These are phyloP conservation scores for Irpex sp. DNA, from an alignment of 1,284 basidiomycete genomes.

Conservation along the genomic window DNA sequence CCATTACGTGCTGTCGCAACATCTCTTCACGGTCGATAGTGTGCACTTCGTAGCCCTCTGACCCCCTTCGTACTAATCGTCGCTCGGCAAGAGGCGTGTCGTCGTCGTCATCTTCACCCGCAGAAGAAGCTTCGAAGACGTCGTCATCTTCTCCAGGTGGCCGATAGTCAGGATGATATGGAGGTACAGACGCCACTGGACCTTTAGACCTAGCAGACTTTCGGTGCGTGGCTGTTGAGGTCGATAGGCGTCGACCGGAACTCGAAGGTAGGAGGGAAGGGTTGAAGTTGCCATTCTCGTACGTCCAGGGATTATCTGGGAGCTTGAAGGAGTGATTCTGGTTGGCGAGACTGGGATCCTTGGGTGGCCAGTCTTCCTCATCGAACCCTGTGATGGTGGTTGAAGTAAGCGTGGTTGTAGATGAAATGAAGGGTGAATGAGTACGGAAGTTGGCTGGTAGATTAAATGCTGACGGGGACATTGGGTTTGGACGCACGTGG, in stretches of 20 bases:
- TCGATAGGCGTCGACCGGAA: conserved; percentile 24
- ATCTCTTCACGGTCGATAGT: conserved; percentile 58
- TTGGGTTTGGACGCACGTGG: no score
- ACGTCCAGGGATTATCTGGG: conserved; percentile 78
- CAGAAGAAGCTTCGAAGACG: conserved; percentile 27
- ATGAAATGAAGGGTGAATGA: neutral
- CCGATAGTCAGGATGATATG: conserved; percentile 71
- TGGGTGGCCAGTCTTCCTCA: conserved; percentile 51
- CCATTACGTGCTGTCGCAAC: conserved; percentile 51
- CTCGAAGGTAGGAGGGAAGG: conserved; percentile 69
- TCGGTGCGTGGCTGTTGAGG: conserved; percentile 12
- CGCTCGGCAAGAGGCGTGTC: neutral
- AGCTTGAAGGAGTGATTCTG: conserved; percentile 42
- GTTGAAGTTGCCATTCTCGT: conserved; percentile 72
- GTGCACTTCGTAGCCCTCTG: conserved; percentile 76
- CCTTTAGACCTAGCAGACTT: conserved; percentile 14
- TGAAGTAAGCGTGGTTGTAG: neutral
- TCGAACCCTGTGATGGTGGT: conserved; percentile 16
- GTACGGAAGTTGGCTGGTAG: neutral
- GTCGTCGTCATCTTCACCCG: conserved; percentile 28
- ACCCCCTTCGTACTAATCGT: conserved; percentile 55
- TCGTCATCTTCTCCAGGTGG: conserved; percentile 28
- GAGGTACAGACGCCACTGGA: conserved; percentile 51
- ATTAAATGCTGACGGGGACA: neutral
- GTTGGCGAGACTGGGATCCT: conserved; percentile 40